Conservation (phyloP, 2,329 filamentous ascomycete genomes). For the Cadophora luteo-olivacea region DNA sequence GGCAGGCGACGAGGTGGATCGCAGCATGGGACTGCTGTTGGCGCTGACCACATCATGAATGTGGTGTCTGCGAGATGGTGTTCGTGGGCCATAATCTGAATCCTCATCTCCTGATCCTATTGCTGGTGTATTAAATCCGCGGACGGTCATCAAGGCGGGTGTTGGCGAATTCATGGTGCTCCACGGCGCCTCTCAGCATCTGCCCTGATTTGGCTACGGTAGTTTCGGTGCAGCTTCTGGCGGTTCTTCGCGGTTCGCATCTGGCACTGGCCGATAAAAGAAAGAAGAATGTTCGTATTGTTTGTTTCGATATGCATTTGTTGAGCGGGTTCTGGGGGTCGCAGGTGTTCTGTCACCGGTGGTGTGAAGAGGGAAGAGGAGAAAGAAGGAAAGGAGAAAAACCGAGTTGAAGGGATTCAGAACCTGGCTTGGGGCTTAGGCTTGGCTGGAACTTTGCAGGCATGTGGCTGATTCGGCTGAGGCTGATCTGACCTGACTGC, state of each 20-base stretch:
- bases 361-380: slow-evolving; percentile 33
- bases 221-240: slow-evolving; percentile 44
- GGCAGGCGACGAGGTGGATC: slow-evolving; percentile 52
- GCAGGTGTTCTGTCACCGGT: slow-evolving; percentile 34
- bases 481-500: neutral
- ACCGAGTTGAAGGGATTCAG: slow-evolving; percentile 7
- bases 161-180: slow-evolving; percentile 43
- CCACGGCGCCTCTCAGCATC: slow-evolving; percentile 46
- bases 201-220: slow-evolving; percentile 44
- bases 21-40: slow-evolving; percentile 67
- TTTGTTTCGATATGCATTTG: slow-evolving; percentile 46
- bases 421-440: neutral
- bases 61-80: slow-evolving; percentile 45
- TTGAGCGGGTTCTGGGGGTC: slow-evolving; percentile 23
- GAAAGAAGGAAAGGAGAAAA: slow-evolving; percentile 25
- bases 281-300: slow-evolving; percentile 30
- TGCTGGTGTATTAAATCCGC: slow-evolving; percentile 44
- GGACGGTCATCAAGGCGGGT: slow-evolving; percentile 43
- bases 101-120: slow-evolving; percentile 60
- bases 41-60: slow-evolving; percentile 54
- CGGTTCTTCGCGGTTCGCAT: slow-evolving; percentile 44
- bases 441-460: neutral
- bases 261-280: slow-evolving; percentile 34
- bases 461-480: slow-evolving; percentile 3
- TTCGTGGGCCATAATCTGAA: slow-evolving; percentile 55